Evolutionary conservation across 768 basidiomycete genomes (phyloP).

Genomic region (Rhizopogon vulgaris): DNA sequence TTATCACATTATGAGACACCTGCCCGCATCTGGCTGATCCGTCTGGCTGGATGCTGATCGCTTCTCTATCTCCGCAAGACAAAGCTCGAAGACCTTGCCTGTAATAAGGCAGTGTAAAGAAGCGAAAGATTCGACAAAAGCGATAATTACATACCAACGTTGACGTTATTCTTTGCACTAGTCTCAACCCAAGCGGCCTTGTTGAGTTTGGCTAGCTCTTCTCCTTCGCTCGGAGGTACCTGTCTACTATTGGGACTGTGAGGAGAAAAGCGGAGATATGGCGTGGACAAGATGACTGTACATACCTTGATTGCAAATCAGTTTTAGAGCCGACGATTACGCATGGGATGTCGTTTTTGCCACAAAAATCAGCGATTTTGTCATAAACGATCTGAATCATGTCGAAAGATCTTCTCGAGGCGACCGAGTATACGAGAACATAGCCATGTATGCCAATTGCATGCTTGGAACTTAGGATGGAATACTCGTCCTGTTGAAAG

Average conservation of each 20-base stretch:
- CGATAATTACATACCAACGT: constrained; percentile 65
- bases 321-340: constrained; percentile 92
- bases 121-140: constrained; percentile 1
- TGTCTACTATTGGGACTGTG: constrained; percentile 49
- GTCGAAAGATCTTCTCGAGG: constrained; percentile 84
- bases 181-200: constrained; percentile 84
- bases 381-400: constrained; percentile 92
- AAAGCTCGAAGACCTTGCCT: constrained; percentile 84
- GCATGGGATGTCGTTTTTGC: constrained; percentile 79
- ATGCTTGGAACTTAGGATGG: constrained; percentile 88
- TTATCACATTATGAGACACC: constrained; percentile 52
- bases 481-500: constrained; percentile 79
- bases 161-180: constrained; percentile 80
- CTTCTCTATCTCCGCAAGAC: constrained; percentile 79
- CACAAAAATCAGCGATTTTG: constrained; percentile 88
- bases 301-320: constrained; percentile 73
- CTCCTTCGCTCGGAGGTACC: constrained; percentile 67
- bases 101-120: not conserved
- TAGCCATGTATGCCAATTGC: constrained; percentile 97
- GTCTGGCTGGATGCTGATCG: constrained; percentile 47
- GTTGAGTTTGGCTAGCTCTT: constrained; percentile 65
- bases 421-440: constrained; percentile 93
- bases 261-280: constrained; percentile 14
- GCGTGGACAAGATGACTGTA: constrained; percentile 11
- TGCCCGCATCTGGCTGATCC: constrained; percentile 35